These are phyloP conservation scores for Talaromyces wortmannii DNA, from an alignment of 495 filamentous ascomycete species.

Conservation along the genomic window DNA sequence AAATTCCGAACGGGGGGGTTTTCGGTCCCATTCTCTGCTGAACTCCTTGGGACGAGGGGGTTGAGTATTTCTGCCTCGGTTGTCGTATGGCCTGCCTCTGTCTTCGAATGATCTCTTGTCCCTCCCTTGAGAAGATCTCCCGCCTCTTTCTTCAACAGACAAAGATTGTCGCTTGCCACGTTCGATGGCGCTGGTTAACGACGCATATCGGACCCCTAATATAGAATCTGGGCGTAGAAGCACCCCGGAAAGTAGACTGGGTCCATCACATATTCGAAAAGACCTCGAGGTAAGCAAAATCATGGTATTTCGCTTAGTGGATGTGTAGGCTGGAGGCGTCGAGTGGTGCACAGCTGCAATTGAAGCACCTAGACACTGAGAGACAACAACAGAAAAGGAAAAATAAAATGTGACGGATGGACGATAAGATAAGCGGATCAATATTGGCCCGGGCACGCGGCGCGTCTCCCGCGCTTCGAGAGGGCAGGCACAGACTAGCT, in stretches of 20 bases:
- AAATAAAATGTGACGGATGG: not conserved
- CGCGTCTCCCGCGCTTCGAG: not conserved
- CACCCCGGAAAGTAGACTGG: not conserved
- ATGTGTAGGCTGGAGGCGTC: no score
- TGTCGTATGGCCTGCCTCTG: constrained; percentile 3
- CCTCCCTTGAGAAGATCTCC: not conserved
- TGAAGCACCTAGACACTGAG: no score
- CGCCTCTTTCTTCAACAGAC: constrained; percentile 3
- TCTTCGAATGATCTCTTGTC: no score
- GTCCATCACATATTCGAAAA: not conserved
- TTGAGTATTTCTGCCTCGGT: not conserved
- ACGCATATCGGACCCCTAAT: constrained; percentile 29
- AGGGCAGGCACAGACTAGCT: not conserved
- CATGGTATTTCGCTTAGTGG: not conserved
- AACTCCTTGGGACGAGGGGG: no score
- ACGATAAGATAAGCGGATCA: not conserved
- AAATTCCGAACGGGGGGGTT: no score
- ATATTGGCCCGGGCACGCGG: not conserved
- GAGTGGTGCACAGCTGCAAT: no score
- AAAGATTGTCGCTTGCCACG: constrained; percentile 40
- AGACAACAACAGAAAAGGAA: not conserved
- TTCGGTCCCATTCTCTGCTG: no score
- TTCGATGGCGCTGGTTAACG: constrained; percentile 50
- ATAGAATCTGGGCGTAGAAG: not conserved
- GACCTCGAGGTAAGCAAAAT: not conserved